Percentiles rank a stretch among this genome's conserved stretches.
Evolutionary conservation across 2,329 filamentous ascomycete species (phyloP).

Genomic region (Cordyceps javanica): DNA sequence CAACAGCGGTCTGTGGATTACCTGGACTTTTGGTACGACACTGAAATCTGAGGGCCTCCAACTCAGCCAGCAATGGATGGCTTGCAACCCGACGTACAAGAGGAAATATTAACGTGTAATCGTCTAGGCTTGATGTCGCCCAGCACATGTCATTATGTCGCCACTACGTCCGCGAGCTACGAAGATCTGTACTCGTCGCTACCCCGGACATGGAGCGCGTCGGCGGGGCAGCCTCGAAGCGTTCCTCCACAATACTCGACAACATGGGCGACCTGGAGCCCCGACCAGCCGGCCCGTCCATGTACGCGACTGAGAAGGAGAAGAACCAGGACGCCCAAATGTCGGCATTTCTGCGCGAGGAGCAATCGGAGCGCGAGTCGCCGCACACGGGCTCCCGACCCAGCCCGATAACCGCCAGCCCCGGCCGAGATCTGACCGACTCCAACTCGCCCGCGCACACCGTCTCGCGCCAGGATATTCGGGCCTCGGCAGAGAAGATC

Average conservation of each 20-base stretch:
- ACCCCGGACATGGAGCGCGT: slow-evolving; percentile 81
- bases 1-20: slow-evolving; percentile 98
- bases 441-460: slow-evolving; percentile 79
- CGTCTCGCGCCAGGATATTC: slow-evolving; percentile 82
- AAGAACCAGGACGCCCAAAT: slow-evolving; percentile 82
- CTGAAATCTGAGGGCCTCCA: background rate
- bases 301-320: slow-evolving; percentile 62
- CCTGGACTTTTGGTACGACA: slow-evolving; percentile 85
- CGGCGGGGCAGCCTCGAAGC: slow-evolving; percentile 62
- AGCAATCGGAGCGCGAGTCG: slow-evolving; percentile 47
- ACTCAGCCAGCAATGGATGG: too few relatives aligned
- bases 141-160: slow-evolving; percentile 98
- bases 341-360: slow-evolving; percentile 78
- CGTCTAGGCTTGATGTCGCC: slow-evolving; percentile 86
- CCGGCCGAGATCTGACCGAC: slow-evolving; percentile 58
- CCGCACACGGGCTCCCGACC: slow-evolving; percentile 46
- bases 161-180: slow-evolving; percentile 92
- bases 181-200: slow-evolving; percentile 84
- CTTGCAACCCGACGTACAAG: background rate
- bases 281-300: slow-evolving; percentile 53
- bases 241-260: slow-evolving; percentile 76
- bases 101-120: background rate
- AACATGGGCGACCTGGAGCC: slow-evolving; percentile 61
- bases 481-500: slow-evolving; percentile 93
- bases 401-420: slow-evolving; percentile 51